Evolutionary conservation across 31 red algal genomes (phyloP).

Genomic region (Asparagopsis taxiformis): DNA sequence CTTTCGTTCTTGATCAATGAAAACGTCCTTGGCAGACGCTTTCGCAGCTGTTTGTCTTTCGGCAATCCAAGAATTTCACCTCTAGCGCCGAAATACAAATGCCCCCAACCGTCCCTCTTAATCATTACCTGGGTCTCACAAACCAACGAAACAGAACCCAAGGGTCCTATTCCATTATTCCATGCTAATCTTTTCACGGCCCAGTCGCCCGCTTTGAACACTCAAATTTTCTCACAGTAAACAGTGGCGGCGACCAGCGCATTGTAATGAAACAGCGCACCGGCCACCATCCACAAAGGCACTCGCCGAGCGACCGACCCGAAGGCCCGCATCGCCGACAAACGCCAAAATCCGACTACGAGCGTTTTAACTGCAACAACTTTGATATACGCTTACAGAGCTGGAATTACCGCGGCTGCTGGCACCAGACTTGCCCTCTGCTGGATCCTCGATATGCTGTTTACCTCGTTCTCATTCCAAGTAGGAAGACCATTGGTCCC

Average conservation of each 20-base stretch:
- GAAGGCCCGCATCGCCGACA: slow-evolving; percentile 20
- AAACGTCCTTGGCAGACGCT: slow-evolving; percentile 83
- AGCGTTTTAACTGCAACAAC: slow-evolving; percentile 98
- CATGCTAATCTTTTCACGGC: slow-evolving; percentile 83
- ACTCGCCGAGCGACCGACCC: slow-evolving; percentile 20
- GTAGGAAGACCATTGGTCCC: slow-evolving; percentile 34
- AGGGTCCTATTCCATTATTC: slow-evolving; percentile 84
- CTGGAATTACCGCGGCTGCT: slow-evolving; percentile 96
- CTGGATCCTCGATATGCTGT: slow-evolving; percentile 59
- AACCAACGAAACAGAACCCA: slow-evolving; percentile 57
- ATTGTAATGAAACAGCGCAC: slow-evolving; percentile 7
- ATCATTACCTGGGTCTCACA: slow-evolving; percentile 59
- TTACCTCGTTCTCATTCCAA: slow-evolving; percentile 48
- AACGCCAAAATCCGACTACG: slow-evolving; percentile 80
- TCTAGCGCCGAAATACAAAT: too few species aligned
- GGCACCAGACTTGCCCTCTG: slow-evolving; percentile 87
- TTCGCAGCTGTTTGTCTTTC: slow-evolving; percentile 66
- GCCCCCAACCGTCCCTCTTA: slow-evolving; percentile 68
- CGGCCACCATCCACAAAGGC: slow-evolving; percentile 38
- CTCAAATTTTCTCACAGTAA: slow-evolving; percentile 86
- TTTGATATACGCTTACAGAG: slow-evolving; percentile 91
- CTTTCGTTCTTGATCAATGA: too few species aligned
- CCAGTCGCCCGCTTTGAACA: slow-evolving; percentile 78
- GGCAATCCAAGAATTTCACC: too few species aligned
- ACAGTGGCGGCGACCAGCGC: slow-evolving; percentile 27